These are phyloP conservation scores for Neurospora sp. DNA, from an alignment of 495 filamentous ascomycete genomes.

Conservation along the genomic window DNA sequence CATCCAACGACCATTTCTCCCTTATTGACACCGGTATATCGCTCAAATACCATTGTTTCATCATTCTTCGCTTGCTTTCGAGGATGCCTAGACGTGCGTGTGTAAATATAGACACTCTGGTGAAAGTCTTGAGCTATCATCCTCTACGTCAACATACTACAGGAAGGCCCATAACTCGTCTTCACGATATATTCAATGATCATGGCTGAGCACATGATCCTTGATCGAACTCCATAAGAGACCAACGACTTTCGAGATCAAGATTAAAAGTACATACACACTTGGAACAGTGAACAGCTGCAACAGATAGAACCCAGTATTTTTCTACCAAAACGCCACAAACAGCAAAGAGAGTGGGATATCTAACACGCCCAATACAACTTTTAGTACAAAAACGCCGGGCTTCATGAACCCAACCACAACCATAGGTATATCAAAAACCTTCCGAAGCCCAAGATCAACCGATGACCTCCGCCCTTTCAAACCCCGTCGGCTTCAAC, in stretches of 20 bases:
- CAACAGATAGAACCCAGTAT: background rate
- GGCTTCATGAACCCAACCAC: background rate
- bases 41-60: background rate
- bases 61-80: background rate
- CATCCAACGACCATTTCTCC: background rate
- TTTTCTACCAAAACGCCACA: background rate
- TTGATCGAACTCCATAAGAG: background rate
- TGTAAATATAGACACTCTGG: background rate
- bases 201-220: background rate
- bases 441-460: conserved; percentile 6
- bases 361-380: background rate
- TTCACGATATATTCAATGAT: background rate
- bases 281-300: background rate
- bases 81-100: background rate
- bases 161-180: background rate
- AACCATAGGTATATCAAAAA: background rate
- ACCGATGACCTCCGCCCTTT: conserved; percentile 69
- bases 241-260: background rate
- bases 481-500: conserved; percentile 65
- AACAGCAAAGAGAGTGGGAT: background rate
- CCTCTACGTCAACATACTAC: background rate
- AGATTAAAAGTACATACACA: background rate
- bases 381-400: background rate
- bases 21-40: background rate
- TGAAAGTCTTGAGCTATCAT: background rate